phyloP scores from a whole-genome alignment of 2,329 filamentous ascomycete species.

The Venturia effusa region DNA sequence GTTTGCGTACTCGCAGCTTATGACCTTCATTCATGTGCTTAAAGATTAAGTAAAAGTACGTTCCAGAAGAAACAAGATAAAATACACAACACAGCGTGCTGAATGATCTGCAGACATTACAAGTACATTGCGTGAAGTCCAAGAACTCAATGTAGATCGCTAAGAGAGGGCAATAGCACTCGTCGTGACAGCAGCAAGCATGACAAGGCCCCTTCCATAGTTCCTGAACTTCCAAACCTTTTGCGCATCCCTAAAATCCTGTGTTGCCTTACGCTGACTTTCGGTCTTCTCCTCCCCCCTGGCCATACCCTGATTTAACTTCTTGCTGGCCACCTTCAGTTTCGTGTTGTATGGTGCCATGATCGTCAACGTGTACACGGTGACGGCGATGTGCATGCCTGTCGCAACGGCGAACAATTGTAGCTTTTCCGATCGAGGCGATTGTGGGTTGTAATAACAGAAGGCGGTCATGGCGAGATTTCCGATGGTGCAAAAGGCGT shows the following conservation, averaged over 20 bases:
- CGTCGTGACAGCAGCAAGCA: not conserved
- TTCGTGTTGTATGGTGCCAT: constrained; percentile 6
- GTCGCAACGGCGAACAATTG: not conserved
- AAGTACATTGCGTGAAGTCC: no score
- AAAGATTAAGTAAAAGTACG: no score
- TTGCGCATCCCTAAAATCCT: constrained; percentile 1
- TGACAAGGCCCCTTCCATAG: not conserved
- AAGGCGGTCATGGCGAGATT: constrained; percentile 2
- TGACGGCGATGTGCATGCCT: not conserved
- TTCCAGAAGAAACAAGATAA: no score
- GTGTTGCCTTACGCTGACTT: not conserved
- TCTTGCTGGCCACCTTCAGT: not conserved
- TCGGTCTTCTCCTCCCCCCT: not conserved
- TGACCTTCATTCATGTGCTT: no score
- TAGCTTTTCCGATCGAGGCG: not conserved
- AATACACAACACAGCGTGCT: no score
- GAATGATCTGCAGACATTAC: no score
- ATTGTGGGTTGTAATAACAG: not conserved
- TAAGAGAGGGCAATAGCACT: not conserved
- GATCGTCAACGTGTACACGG: not conserved
- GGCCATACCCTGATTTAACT: constrained; percentile 1
- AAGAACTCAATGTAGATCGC: no score
- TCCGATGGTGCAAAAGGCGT: constrained; percentile 1
- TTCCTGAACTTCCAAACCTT: not conserved
- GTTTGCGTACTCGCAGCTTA: no score